Conservation (phyloP, 345 rosid genomes). For the Tarenaya hassleriana region DNA sequence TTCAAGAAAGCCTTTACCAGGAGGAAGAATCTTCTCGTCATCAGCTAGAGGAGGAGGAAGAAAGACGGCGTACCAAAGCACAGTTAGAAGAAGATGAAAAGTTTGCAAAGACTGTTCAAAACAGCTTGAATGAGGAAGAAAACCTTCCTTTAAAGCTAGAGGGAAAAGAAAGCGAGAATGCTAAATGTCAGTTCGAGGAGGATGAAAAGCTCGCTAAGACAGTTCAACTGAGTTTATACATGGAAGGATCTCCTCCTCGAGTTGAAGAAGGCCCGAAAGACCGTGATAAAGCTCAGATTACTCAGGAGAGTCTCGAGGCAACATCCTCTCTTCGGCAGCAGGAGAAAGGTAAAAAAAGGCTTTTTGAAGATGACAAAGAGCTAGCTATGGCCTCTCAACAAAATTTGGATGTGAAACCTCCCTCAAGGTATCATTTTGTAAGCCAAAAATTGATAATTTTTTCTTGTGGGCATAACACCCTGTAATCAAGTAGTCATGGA, state of each 20-base stretch:
- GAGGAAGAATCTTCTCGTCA: constrained; percentile 5
- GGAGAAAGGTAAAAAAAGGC: no score
- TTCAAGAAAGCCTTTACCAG: neutral
- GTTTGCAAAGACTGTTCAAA: constrained; percentile 9
- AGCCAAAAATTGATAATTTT: no score
- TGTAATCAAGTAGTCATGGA: no score
- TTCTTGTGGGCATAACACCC: no score
- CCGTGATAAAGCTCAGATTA: neutral
- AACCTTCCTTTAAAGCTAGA: constrained; percentile 19
- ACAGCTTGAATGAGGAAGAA: constrained; percentile 32
- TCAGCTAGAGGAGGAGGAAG: constrained; percentile 4
- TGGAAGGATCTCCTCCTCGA: constrained; percentile 42
- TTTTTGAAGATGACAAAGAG: no score
- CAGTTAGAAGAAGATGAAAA: constrained; percentile 18
- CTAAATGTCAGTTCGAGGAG: constrained; percentile 52
- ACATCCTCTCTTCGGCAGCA: no score
- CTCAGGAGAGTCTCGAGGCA: no score
- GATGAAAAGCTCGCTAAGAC: constrained; percentile 65
- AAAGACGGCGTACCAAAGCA: constrained; percentile 1
- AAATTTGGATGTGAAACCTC: no score
- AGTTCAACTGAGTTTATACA: constrained; percentile 50
- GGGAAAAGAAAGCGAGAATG: constrained; percentile 26
- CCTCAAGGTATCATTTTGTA: no score
- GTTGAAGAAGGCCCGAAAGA: neutral
- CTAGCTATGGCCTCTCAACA: no score